Conservation (phyloP, 495 filamentous ascomycete genomes). For the Aspergillus olivimuriae region DNA sequence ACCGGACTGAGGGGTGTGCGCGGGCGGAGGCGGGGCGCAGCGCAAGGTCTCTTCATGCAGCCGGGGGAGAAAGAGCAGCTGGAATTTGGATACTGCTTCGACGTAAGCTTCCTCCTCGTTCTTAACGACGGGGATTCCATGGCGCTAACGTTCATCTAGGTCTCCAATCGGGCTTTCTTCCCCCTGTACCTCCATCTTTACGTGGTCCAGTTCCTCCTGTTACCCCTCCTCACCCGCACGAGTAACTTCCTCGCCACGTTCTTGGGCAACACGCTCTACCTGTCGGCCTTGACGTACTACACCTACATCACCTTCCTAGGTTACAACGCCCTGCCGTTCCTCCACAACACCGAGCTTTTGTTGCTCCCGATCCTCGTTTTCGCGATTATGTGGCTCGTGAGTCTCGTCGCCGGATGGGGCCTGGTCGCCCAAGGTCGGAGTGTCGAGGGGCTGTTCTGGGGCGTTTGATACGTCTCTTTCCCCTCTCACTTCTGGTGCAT, state of each 20-base stretch:
- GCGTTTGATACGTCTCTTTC: conserved; percentile 25
- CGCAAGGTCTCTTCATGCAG: conserved; percentile 52
- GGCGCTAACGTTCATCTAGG: conserved; percentile 34
- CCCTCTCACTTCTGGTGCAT: neutral
- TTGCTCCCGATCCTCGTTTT: conserved; percentile 57
- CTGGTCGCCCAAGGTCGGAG: conserved; percentile 38
- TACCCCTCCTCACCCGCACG: conserved; percentile 49
- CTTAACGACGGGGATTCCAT: too few relatives aligned
- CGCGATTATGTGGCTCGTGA: conserved; percentile 56
- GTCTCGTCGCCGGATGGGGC: conserved; percentile 47
- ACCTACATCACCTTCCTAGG: conserved; percentile 68
- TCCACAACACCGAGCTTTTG: conserved; percentile 67
- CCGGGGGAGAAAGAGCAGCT: conserved; percentile 51
- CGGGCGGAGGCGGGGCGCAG: conserved; percentile 42
- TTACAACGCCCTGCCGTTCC: conserved; percentile 68
- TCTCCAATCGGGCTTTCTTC: conserved; percentile 68
- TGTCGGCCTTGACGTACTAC: conserved; percentile 64
- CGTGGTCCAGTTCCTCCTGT: conserved; percentile 64
- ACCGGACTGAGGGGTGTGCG: conserved; percentile 36
- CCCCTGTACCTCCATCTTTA: conserved; percentile 69
- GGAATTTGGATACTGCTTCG: conserved; percentile 77
- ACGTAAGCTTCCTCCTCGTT: conserved; percentile 39
- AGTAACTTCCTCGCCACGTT: conserved; percentile 54
- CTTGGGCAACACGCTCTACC: conserved; percentile 65
- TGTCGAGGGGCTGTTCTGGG: conserved; percentile 41